phyloP scores from a whole-genome alignment of 192 early-diverging fungal species.

The Backusella westeae region DNA sequence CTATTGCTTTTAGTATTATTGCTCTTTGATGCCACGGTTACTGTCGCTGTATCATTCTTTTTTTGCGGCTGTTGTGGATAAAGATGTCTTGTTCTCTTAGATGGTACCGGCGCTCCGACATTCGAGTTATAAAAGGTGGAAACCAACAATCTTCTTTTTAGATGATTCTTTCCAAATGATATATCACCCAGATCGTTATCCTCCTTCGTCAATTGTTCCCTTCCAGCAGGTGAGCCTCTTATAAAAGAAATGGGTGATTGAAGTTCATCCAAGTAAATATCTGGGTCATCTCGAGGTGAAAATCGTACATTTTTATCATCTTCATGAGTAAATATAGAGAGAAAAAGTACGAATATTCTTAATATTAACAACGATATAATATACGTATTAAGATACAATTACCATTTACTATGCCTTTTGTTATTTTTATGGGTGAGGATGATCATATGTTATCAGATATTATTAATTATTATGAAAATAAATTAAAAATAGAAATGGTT shows the following conservation, averaged over 20 bases:
- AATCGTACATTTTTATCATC: constrained; percentile 9
- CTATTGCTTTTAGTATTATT: background rate
- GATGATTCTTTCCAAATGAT: background rate
- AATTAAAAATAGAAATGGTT: background rate
- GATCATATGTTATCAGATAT: background rate
- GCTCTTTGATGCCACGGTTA: background rate
- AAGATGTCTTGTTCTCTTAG: constrained; percentile 5
- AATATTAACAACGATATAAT: background rate
- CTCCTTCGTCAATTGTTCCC: background rate
- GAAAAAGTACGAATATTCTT: background rate
- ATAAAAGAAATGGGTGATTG: constrained; percentile 1
- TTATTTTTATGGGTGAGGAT: background rate
- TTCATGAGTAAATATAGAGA: background rate
- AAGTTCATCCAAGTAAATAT: constrained; percentile 14
- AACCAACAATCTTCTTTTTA: background rate
- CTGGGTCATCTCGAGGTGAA: constrained; percentile 2
- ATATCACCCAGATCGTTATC: background rate
- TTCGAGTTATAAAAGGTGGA: constrained; percentile 1
- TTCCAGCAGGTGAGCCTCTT: background rate
- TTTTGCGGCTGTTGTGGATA: background rate
- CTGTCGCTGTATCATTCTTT: background rate
- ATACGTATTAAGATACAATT: background rate
- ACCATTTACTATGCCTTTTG: background rate
- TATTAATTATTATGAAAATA: background rate
- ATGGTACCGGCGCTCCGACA: background rate